A percentile compares a stretch with the other conserved stretches of the same genome.
Conservation (phyloP, 306 rosid genomes). For the Erythrophleum fordii region DNA sequence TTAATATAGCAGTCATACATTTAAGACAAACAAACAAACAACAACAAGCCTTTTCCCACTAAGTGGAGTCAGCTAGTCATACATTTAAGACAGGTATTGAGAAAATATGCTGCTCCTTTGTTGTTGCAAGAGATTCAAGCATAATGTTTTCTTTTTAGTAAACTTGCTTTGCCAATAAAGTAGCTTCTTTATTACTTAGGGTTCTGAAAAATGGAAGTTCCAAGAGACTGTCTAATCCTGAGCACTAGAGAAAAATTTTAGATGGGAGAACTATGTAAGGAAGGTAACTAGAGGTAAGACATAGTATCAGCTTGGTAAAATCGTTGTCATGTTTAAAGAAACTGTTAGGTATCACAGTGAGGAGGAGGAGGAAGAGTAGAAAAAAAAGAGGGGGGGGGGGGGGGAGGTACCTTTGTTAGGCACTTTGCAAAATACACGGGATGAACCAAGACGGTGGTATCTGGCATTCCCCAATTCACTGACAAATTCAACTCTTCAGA, state of each 20-base stretch:
- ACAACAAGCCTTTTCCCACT: too few species aligned
- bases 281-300: not conserved
- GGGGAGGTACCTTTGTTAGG: slow-evolving; percentile 63
- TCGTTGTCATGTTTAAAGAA: slow-evolving; percentile 17
- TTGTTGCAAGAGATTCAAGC: not conserved
- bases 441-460: slow-evolving; percentile 58
- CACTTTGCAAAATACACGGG: slow-evolving; percentile 87
- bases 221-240: not conserved
- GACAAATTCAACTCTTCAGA: slow-evolving; percentile 55
- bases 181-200: not conserved
- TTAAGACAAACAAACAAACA: too few species aligned
- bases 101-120: too few species aligned
- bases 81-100: too few species aligned
- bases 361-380: too few species aligned
- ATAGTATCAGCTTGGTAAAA: not conserved
- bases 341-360: not conserved
- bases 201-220: not conserved
- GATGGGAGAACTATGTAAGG: not conserved
- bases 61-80: too few species aligned
- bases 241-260: not conserved
- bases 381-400: too few species aligned
- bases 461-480: slow-evolving; percentile 57
- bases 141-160: not conserved
- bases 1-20: too few species aligned
- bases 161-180: not conserved